phyloP scores from a whole-genome alignment of 176 grass and related monocot species.

The Areca catechu region DNA sequence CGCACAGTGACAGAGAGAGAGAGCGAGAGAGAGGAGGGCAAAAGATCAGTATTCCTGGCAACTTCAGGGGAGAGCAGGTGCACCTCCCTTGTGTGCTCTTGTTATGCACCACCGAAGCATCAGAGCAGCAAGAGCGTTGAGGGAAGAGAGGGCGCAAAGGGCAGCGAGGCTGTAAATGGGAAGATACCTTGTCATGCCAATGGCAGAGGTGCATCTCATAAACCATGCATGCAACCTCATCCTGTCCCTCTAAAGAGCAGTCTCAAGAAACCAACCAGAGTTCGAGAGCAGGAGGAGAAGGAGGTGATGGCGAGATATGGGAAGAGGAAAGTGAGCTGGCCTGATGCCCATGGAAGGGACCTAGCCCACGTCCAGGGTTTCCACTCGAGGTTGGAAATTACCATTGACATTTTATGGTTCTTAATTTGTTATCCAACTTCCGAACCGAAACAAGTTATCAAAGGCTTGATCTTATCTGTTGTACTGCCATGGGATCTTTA shows the following conservation, averaged over 20 bases:
- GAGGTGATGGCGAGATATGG: slow-evolving; percentile 6
- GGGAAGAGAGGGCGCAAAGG: slow-evolving; percentile 1
- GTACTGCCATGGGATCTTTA: not conserved
- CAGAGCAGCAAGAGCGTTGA: slow-evolving; percentile 5
- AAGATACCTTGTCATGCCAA: not conserved
- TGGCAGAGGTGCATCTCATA: not conserved
- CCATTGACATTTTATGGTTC: no score
- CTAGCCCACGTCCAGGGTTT: slow-evolving; percentile 32
- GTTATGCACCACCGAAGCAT: slow-evolving; percentile 7
- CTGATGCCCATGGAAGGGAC: slow-evolving; percentile 34
- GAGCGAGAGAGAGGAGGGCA: not conserved
- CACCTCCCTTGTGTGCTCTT: slow-evolving; percentile 11
- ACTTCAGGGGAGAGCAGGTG: slow-evolving; percentile 1
- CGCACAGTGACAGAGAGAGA: not conserved
- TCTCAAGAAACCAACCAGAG: slow-evolving; percentile 8
- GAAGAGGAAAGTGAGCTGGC: slow-evolving; percentile 37
- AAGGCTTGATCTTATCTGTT: slow-evolving; percentile 1
- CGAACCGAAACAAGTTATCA: not conserved
- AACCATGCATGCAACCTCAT: not conserved
- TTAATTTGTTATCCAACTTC: no score
- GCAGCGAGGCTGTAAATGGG: not conserved
- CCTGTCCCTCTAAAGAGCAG: slow-evolving; percentile 16
- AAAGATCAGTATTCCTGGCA: not conserved
- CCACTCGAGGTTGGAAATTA: slow-evolving; percentile 15
- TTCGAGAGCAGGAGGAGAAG: not conserved